These are phyloP conservation scores for Striga hermonthica DNA, from an alignment of 305 asterid genomes.

Conservation along the genomic window DNA sequence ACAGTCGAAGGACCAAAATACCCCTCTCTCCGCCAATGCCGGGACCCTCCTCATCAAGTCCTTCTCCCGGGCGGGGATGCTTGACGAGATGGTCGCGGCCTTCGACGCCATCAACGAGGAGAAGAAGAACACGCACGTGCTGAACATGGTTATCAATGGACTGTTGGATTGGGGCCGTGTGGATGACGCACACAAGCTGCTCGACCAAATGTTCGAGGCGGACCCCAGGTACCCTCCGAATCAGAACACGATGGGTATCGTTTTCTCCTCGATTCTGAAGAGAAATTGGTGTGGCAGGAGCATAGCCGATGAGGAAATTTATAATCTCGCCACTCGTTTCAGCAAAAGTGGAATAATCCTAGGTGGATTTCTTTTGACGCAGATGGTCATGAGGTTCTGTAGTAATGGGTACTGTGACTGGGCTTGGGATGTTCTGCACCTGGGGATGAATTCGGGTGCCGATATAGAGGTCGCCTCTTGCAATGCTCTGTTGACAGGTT, in stretches of 20 bases:
- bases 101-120: slow-evolving; percentile 41
- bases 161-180: slow-evolving; percentile 39
- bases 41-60: slow-evolving; percentile 51
- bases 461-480: slow-evolving; percentile 42
- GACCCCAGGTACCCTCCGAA: slow-evolving; percentile 43
- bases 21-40: slow-evolving; percentile 52
- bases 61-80: slow-evolving; percentile 51
- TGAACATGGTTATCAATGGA: slow-evolving; percentile 46
- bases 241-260: slow-evolving; percentile 39
- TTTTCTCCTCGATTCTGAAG: slow-evolving; percentile 41
- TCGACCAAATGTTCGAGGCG: slow-evolving; percentile 65
- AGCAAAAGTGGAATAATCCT: slow-evolving; percentile 43
- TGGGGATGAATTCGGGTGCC: slow-evolving; percentile 45
- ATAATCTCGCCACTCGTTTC: slow-evolving; percentile 42
- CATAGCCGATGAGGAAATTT: slow-evolving; percentile 50
- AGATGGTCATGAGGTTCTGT: slow-evolving; percentile 51
- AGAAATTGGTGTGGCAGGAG: slow-evolving; percentile 44
- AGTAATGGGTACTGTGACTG: slow-evolving; percentile 41
- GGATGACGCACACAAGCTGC: slow-evolving; percentile 68
- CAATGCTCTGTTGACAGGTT: slow-evolving; percentile 57
- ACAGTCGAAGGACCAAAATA: slow-evolving; percentile 38
- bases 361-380: slow-evolving; percentile 38
- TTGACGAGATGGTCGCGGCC: slow-evolving; percentile 49
- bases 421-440: slow-evolving; percentile 67
- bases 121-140: slow-evolving; percentile 39